Evolutionary conservation across 306 rosid genomes (phyloP).

Genomic region (Cucumis melo): DNA sequence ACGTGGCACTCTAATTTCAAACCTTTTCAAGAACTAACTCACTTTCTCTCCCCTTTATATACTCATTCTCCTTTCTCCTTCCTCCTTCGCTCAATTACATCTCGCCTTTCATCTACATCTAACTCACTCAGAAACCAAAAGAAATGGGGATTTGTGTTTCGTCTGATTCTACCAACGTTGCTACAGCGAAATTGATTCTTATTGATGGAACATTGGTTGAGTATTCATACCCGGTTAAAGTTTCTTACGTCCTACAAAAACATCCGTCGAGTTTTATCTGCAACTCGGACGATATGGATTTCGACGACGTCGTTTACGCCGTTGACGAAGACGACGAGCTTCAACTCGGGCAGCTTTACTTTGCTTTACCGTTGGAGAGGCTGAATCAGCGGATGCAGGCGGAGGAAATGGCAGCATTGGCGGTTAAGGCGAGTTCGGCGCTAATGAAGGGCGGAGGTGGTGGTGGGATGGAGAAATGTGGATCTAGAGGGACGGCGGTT

Average conservation of each 20-base stretch:
- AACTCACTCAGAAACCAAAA: neutral
- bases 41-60: constrained; percentile 8
- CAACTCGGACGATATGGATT: constrained; percentile 83
- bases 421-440: constrained; percentile 79
- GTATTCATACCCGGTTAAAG: constrained; percentile 53
- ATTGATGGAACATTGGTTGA: constrained; percentile 57
- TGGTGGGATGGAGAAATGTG: constrained; percentile 17
- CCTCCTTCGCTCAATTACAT: neutral
- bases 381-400: constrained; percentile 41
- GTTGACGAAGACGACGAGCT: constrained; percentile 50
- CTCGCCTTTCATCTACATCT: neutral
- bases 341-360: constrained; percentile 71
- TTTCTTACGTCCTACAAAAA: constrained; percentile 41
- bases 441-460: constrained; percentile 43
- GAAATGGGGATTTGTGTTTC: constrained; percentile 79
- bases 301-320: constrained; percentile 57
- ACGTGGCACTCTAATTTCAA: constrained; percentile 30
- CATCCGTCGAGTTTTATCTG: constrained; percentile 58
- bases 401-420: constrained; percentile 92
- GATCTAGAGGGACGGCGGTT: constrained; percentile 1
- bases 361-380: constrained; percentile 55
- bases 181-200: constrained; percentile 60
- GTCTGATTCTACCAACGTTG: constrained; percentile 35
- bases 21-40: neutral
- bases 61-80: neutral